Base-by-base conservation (phyloP, 768 basidiomycete species). In the Krasilnikovozyma curviuscula region DNA sequence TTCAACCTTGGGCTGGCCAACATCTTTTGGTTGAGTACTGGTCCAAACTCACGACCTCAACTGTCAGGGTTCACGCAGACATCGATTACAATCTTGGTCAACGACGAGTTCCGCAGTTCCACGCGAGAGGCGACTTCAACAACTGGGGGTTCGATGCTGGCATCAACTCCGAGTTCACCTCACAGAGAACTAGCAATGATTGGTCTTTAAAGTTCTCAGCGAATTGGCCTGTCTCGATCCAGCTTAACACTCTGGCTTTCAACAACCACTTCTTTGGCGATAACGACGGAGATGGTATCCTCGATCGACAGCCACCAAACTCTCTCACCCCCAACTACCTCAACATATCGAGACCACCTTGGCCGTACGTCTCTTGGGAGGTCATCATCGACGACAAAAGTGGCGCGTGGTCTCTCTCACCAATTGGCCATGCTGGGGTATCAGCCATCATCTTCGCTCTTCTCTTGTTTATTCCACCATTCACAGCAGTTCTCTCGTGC, bases 251-350 rank as follows among this genome's bases (percentile, higher is more conserved):
- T 44, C 91, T 78, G 70, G 80, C 76, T 48, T 88, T 77, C 62
- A 84, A 89, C 60, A 76, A 89, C 57, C 91, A 75, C 68, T 93
- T 79, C 68, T 91, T 88, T 56, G 88, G 88, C 50, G 88, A 93
- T 57, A 67, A 74, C 12, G 88, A 93, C 59, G 76, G 71, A 25
- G 88, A 93, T 58, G 83, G 83, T 42, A 68, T 88, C 43, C 69
- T 93, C 57, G 88, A 91, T 57, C 83, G 88, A 47, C 73, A 91
- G 7, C 83, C 88, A 12, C 88, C 88, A 19, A 89, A 89, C 65
- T 59, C 65, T 4, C 72, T 73, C 23, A 79, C 83, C 1, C 74
- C 83, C 25, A 89, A 88, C 63, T 91, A 76, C 62, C 67, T 89
- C 55, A 93, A 93, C 67, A 77, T 93, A 68, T 83, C 86, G 27